phyloP scores from a whole-genome alignment of 169 alveolate genomes.

The Perkinsus chesapeaki region DNA sequence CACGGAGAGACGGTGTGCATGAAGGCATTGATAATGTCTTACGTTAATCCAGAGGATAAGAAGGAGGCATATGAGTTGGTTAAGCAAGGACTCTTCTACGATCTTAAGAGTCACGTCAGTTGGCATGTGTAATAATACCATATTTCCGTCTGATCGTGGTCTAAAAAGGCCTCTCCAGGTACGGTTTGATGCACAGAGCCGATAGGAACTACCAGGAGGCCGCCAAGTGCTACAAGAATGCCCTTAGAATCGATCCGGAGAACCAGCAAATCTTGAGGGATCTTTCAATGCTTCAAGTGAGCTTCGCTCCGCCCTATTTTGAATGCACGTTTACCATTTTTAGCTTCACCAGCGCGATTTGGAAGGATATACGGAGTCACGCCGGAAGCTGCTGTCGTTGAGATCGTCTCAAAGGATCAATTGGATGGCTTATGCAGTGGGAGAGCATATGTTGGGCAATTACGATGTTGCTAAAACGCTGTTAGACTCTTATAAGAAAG shows the following conservation, averaged over 20 bases:
- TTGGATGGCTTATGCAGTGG: constrained; percentile 54
- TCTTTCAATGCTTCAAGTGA: constrained; percentile 44
- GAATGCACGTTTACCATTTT: not conserved
- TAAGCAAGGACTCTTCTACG: constrained; percentile 38
- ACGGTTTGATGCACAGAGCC: constrained; percentile 61
- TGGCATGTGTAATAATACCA: constrained; percentile 64
- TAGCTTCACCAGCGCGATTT: constrained; percentile 50
- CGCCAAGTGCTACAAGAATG: constrained; percentile 53
- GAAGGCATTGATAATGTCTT: constrained; percentile 43
- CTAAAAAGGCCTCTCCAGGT: not conserved
- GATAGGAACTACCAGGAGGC: constrained; percentile 63
- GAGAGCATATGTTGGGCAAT: constrained; percentile 38
- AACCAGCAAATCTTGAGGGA: constrained; percentile 59
- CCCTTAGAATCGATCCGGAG: constrained; percentile 50
- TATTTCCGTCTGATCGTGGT: not conserved
- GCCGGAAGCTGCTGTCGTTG: constrained; percentile 41
- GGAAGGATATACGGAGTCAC: constrained; percentile 49
- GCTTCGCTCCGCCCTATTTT: too few relatives aligned
- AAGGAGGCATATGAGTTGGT: constrained; percentile 43
- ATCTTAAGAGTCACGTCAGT: constrained; percentile 52
- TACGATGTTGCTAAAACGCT: not conserved
- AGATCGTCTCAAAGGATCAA: constrained; percentile 37
- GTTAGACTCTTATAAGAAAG: not conserved
- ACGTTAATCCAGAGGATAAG: constrained; percentile 26
- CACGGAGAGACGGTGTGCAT: constrained; percentile 47